Evolutionary conservation across 2,329 filamentous ascomycete genomes (phyloP), one percentile per base, ranked within the genome.

Genomic region (Chalaropsis thielavioides): DNA sequence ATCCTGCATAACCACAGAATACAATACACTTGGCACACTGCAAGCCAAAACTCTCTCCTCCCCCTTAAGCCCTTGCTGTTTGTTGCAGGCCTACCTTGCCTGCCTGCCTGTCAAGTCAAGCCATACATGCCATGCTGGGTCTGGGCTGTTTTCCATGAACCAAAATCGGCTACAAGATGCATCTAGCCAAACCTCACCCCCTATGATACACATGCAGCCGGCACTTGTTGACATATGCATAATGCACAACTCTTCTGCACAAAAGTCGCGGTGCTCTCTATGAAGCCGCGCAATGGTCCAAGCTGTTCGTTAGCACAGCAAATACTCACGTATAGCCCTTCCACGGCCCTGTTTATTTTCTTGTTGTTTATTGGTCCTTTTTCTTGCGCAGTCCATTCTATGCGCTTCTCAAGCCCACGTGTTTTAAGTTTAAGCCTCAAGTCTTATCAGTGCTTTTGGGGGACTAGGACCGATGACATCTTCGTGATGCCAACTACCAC

Each of bases 361-460:
- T 22, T 56, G 15, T 15, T 15, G 27, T 31, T 56, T 19, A 31
- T 17, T 35, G 46, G 19, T 10, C 40, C 41, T 41, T 41, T 11
- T 61, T n/a, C 15, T 19, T 17, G 35, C n/a, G 1, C 13, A 31
- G 17, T 5, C 59, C 40, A 61, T 46, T 61, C 22, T 31, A 22
- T 40, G 35, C 8, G 15, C 59, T 61, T 46, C 17, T 31, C 13
- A 41, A 46, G 59, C 59, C 59, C 59, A 61, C 59, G 59, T 61
- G 59, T 19, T 46, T 43, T 44, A 44, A 27, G 22, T 61, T n/a
- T 61, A 46, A 43, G 59, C 27, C 19, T 6, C 24, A 31, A 17
- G 27, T 4, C 31, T 31, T n/a, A 10, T 44, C 38, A 17, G 22
- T 44, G 40, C 15, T 19, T 22, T 58, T 38, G 24, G 31, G 54